A percentile compares a stretch with the other conserved stretches of the same genome.
Evolutionary conservation across 2,329 filamentous ascomycete species (phyloP).

Genomic region (Graphilbum fragrans): DNA sequence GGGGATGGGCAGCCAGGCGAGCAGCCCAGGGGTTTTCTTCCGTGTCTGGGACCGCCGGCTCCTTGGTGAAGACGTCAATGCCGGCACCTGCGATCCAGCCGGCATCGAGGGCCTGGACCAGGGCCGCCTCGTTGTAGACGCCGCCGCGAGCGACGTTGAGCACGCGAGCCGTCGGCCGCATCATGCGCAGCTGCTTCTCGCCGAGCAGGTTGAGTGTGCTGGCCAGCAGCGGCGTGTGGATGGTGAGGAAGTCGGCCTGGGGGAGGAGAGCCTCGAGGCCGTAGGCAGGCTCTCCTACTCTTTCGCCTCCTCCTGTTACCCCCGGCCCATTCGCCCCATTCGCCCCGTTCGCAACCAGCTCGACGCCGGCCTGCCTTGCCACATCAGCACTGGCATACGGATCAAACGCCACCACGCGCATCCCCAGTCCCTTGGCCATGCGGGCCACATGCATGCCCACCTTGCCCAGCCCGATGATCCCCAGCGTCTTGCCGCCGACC

Average conservation of each 20-base stretch:
- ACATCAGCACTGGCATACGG: conserved; percentile 68
- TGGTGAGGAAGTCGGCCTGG: conserved; percentile 62
- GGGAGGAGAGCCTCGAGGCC: conserved; percentile 47
- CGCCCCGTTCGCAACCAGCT: conserved; percentile 28
- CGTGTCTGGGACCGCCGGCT: conserved; percentile 41
- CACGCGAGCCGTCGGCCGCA: conserved; percentile 63
- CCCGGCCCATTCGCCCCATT: neutral
- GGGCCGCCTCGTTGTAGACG: conserved; percentile 64
- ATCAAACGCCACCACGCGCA: conserved; percentile 64
- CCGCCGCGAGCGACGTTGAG: conserved; percentile 72
- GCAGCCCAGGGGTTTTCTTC: conserved; percentile 41
- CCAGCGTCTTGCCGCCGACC: conserved; percentile 64
- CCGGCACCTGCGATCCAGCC: conserved; percentile 66
- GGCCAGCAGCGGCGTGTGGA: conserved; percentile 70
- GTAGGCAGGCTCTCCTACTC: too few relatives aligned
- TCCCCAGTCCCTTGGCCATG: conserved; percentile 66
- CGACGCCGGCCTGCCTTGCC: conserved; percentile 54
- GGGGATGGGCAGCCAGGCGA: conserved; percentile 53
- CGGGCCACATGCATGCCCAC: conserved; percentile 70
- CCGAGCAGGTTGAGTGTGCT: conserved; percentile 65
- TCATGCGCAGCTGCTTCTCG: conserved; percentile 50
- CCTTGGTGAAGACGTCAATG: conserved; percentile 67
- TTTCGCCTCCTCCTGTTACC: too few relatives aligned
- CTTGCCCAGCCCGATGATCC: conserved; percentile 71
- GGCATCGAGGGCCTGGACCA: conserved; percentile 57